A percentile compares a stretch with the other conserved stretches of the same genome.
Evolutionary conservation across 306 rosid species (phyloP).

Genomic region (Canavalia gladiata): DNA sequence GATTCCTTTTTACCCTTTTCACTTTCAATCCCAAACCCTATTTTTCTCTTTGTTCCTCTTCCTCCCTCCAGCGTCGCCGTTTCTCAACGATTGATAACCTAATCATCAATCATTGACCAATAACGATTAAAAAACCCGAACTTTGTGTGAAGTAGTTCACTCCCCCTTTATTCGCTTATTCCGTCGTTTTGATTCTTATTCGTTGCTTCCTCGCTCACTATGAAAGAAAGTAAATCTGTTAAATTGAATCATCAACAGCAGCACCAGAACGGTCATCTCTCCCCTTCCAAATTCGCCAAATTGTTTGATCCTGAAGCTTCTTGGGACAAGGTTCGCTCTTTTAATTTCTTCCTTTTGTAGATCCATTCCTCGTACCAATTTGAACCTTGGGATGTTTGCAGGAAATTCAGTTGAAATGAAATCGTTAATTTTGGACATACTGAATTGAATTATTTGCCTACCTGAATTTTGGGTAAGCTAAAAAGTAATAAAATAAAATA

Average conservation of each 20-base stretch:
- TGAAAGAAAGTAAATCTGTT: slow-evolving; percentile 90
- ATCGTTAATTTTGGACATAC: not conserved
- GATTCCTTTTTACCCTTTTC: not conserved
- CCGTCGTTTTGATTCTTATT: not conserved
- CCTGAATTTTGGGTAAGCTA: not conserved
- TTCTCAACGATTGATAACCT: not conserved
- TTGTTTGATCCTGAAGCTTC: slow-evolving; percentile 97
- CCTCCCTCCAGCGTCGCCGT: slow-evolving; percentile 5
- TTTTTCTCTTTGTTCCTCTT: slow-evolving; percentile 15
- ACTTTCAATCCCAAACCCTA: slow-evolving; percentile 60
- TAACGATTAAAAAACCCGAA: slow-evolving; percentile 22
- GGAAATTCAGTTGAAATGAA: not conserved
- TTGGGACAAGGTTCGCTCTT: slow-evolving; percentile 88
- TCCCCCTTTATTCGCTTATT: slow-evolving; percentile 3
- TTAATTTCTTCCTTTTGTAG: not conserved
- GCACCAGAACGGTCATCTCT: slow-evolving; percentile 91
- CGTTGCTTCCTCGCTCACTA: slow-evolving; percentile 41
- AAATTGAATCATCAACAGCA: slow-evolving; percentile 66
- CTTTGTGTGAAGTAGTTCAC: slow-evolving; percentile 29
- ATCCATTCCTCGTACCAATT: slow-evolving; percentile 21
- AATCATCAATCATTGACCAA: not conserved
- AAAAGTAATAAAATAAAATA: not conserved
- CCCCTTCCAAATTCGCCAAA: slow-evolving; percentile 91
- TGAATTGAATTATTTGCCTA: not conserved
- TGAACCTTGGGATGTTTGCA: not conserved